Base-by-base conservation (phyloP, 306 rosid species). In the Cucumis hystrix region DNA sequence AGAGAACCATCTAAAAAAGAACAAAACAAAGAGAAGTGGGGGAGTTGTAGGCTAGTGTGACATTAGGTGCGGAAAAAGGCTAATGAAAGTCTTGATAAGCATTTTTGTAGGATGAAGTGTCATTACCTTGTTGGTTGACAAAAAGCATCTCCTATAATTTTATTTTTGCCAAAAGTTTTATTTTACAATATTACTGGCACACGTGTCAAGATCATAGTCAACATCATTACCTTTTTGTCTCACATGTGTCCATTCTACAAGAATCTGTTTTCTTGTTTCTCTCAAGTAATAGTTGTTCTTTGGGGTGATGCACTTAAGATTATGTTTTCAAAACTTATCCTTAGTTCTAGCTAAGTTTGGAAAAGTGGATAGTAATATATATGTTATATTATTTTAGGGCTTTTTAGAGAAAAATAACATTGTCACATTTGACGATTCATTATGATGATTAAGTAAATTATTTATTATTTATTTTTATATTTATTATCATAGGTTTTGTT, bases 101-200 rank as follows among this genome's bases (percentile, higher is more conserved):
- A 67, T 67, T 67, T 67, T 41, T 83, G 75, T 70, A 79, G 87
- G 47, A 77, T 67, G 80, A 80, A 87, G 13, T 86, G 89, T 86
- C 63, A 60, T 76, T 86, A 83, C 89, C 90, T 86, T 90, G 37
- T 85, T 82, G 91, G 87, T 87, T 79, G 96, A 90, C 97, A 92
- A 90, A 55, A 33, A 37, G 91, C 83, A 87, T 92, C 33, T 78
- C 63, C 62, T 51, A 35, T 70, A 52, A 47, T 47, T 49, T 45
- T 33, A 33, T 33, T 37, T 83, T 47, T 75, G 41, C 13, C 33
- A 15, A 30, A 75, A 8, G 76, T 20, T 61, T 63, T 0, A 6
- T 9, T 40, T 43, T 17, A 66, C 63, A 75, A 45, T 55, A 15
- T n/a, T 60, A 5, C 57, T 45, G 64, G 5, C 54, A 35, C 55